Evolutionary conservation across 495 filamentous ascomycete species (phyloP).

Genomic region (Neurospora sp.): DNA sequence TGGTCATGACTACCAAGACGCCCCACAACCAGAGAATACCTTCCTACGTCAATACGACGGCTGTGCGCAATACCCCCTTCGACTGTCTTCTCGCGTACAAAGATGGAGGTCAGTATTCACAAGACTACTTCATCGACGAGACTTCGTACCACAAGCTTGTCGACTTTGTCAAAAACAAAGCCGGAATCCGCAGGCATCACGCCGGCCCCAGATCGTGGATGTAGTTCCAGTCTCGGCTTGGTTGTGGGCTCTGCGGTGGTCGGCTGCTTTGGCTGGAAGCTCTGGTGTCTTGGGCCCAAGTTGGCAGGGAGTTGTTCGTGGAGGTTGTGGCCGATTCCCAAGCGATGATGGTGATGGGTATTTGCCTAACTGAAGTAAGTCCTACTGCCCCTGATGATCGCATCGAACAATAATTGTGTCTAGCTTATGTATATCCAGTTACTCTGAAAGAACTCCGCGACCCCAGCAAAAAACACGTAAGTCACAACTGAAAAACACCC

Average conservation of each 20-base stretch:
- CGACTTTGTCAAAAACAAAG: too few relatives aligned
- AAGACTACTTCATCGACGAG: background rate
- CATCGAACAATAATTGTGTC: background rate
- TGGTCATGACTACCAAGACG: background rate
- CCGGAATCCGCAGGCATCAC: too few relatives aligned
- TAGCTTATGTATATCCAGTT: background rate
- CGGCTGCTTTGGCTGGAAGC: too few relatives aligned
- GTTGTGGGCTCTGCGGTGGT: too few relatives aligned
- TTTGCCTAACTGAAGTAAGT: background rate
- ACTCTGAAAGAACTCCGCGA: background rate
- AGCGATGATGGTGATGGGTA: background rate
- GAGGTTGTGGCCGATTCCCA: background rate
- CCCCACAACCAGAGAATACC: background rate
- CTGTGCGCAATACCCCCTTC: background rate
- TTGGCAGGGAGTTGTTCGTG: background rate
- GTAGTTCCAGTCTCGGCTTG: too few relatives aligned
- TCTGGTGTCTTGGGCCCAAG: too few relatives aligned
- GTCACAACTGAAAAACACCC: background rate
- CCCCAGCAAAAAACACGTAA: background rate
- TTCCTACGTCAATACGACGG: background rate
- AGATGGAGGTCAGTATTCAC: background rate
- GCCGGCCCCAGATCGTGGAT: too few relatives aligned
- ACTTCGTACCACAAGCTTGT: background rate
- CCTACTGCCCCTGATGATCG: background rate
- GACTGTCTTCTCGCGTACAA: background rate